Conservation (phyloP, 208 protist species). For the Leishmania guyanensis region DNA sequence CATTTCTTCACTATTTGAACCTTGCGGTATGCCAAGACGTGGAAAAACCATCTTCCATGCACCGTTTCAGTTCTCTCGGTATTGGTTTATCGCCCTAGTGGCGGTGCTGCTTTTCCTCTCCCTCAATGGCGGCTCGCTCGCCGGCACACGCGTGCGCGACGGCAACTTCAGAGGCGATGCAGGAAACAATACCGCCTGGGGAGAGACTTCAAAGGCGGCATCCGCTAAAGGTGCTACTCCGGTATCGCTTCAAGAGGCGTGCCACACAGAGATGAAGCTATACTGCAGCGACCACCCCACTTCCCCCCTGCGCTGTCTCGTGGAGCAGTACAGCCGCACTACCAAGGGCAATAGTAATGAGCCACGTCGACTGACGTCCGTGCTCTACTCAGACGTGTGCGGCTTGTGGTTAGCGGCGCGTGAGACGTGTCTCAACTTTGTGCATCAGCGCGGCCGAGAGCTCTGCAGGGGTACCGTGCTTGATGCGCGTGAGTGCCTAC, state of each 20-base stretch:
- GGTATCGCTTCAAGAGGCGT: constrained; percentile 29
- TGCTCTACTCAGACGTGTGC: constrained; percentile 43
- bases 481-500: constrained; percentile 64
- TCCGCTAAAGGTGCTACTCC: constrained; percentile 1
- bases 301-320: constrained; percentile 28
- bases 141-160: constrained; percentile 2
- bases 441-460: constrained; percentile 30
- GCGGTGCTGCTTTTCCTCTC: constrained; percentile 21
- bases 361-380: not conserved
- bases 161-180: not conserved
- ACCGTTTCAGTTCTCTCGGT: constrained; percentile 14
- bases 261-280: constrained; percentile 29
- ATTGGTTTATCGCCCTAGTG: constrained; percentile 1
- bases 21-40: constrained; percentile 11
- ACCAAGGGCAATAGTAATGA: not conserved
- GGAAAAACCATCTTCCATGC: not conserved
- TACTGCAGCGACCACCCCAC: constrained; percentile 20
- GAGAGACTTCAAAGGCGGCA: not conserved
- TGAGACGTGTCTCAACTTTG: constrained; percentile 52
- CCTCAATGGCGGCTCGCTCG: constrained; percentile 25
- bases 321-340: constrained; percentile 25
- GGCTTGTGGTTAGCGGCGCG: constrained; percentile 61
- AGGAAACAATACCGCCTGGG: not conserved
- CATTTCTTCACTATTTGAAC: not conserved
- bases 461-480: constrained; percentile 27